Conservation (phyloP, 2,329 filamentous ascomycete species). For the Cryphonectria nitschkei region DNA sequence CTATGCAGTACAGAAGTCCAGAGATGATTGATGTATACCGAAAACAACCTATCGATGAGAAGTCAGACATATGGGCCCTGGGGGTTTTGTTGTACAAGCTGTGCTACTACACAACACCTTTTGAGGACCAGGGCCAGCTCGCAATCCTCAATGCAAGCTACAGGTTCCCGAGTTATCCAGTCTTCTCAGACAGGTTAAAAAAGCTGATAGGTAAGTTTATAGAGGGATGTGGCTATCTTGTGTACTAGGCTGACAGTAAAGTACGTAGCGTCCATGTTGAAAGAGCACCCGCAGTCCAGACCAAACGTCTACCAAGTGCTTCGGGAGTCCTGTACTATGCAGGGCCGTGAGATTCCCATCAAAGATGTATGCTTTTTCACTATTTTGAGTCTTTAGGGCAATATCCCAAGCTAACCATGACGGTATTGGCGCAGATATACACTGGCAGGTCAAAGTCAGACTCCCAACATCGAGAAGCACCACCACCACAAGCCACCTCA, state of each 20-base stretch:
- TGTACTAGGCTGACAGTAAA: slow-evolving; percentile 13
- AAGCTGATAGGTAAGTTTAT: slow-evolving; percentile 75
- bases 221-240: neutral
- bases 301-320: slow-evolving; percentile 96
- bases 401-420: slow-evolving; percentile 31
- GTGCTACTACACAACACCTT: slow-evolving; percentile 98
- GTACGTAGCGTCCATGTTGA: slow-evolving; percentile 78
- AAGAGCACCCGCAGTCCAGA: slow-evolving; percentile 74
- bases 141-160: slow-evolving; percentile 96
- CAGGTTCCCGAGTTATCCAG: slow-evolving; percentile 85
- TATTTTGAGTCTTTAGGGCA: slow-evolving; percentile 26
- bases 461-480: slow-evolving; percentile 48
- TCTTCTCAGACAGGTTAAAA: slow-evolving; percentile 89
- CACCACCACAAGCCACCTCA: slow-evolving; percentile 59
- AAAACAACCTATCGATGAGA: slow-evolving; percentile 96
- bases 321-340: slow-evolving; percentile 84
- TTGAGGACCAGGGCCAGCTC: slow-evolving; percentile 96
- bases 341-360: slow-evolving; percentile 82
- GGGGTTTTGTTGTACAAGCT: slow-evolving; percentile 96
- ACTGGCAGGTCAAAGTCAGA: slow-evolving; percentile 67
- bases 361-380: slow-evolving; percentile 69
- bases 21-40: slow-evolving; percentile 99
- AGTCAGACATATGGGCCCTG: slow-evolving; percentile 97
- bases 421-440: slow-evolving; percentile 66
- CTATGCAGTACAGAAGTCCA: slow-evolving; percentile 93